Evolutionary conservation across 257 asterid genomes (phyloP).

Genomic region (Capsicum rhomboideum): DNA sequence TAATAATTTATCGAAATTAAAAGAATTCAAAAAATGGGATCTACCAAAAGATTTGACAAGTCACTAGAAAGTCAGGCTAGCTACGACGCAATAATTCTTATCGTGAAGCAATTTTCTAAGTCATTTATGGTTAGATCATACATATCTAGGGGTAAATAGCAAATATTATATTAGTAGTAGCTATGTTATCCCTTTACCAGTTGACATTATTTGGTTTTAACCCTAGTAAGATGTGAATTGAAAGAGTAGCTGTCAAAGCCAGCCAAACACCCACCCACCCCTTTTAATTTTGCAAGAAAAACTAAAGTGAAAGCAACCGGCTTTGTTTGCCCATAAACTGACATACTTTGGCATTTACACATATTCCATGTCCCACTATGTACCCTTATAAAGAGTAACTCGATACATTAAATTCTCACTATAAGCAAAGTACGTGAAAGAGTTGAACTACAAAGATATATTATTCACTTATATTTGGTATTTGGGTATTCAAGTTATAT

Average conservation of each 20-base stretch:
- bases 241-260: background rate
- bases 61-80: background rate
- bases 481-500: background rate
- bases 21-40: background rate
- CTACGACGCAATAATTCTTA: background rate
- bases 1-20: background rate
- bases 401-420: no score
- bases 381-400: background rate
- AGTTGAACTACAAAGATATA: no score
- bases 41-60: background rate
- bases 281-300: background rate
- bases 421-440: no score
- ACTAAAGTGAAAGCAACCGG: conserved; percentile 29
- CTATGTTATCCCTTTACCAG: background rate
- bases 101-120: background rate
- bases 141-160: background rate
- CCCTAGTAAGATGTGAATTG: background rate
- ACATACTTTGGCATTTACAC: background rate
- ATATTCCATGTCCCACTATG: background rate
- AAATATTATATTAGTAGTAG: background rate
- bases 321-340: conserved; percentile 38
- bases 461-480: background rate
- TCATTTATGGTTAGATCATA: background rate
- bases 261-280: background rate
- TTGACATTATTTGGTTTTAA: background rate